These are phyloP conservation scores for Pythium coloratum DNA, from an alignment of 352 stramenopile genomes.

Conservation along the genomic window DNA sequence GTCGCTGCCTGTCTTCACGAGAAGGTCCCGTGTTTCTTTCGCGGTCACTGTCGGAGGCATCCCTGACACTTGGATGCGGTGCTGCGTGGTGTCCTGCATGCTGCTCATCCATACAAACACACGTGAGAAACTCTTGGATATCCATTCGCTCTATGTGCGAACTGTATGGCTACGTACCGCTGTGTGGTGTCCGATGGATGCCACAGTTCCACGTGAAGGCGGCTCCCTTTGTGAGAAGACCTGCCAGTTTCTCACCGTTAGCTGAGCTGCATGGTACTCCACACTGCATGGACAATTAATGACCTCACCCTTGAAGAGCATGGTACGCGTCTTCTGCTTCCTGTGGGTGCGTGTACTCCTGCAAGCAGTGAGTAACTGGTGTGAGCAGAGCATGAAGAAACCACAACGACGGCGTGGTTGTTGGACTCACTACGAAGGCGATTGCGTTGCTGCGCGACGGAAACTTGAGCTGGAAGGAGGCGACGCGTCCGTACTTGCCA, in stretches of 20 bases:
- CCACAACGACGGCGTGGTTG: too few species aligned
- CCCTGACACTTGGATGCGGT: slow-evolving; percentile 49
- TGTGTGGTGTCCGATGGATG: neutral
- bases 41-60: slow-evolving; percentile 48
- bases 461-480: slow-evolving; percentile 55
- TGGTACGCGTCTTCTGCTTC: slow-evolving; percentile 57
- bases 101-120: neutral
- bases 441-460: slow-evolving; percentile 44
- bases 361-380: neutral
- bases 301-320: slow-evolving; percentile 53
- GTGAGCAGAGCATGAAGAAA: too few species aligned
- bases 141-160: neutral
- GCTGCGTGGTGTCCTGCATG: slow-evolving; percentile 48
- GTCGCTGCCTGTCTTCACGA: slow-evolving; percentile 47
- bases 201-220: slow-evolving; percentile 33
- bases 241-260: slow-evolving; percentile 1
- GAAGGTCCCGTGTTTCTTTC: slow-evolving; percentile 71
- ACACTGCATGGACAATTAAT: neutral
- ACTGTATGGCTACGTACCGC: neutral
- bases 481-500: slow-evolving; percentile 46
- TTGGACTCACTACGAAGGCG: slow-evolving; percentile 55
- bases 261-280: too few species aligned
- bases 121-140: neutral
- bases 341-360: slow-evolving; percentile 62
- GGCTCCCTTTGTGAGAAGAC: slow-evolving; percentile 31